A percentile compares a stretch with the other conserved stretches of the same genome.
phyloP scores from a whole-genome alignment of 164 flowering plant genomes.

The Aristolochia californica region DNA sequence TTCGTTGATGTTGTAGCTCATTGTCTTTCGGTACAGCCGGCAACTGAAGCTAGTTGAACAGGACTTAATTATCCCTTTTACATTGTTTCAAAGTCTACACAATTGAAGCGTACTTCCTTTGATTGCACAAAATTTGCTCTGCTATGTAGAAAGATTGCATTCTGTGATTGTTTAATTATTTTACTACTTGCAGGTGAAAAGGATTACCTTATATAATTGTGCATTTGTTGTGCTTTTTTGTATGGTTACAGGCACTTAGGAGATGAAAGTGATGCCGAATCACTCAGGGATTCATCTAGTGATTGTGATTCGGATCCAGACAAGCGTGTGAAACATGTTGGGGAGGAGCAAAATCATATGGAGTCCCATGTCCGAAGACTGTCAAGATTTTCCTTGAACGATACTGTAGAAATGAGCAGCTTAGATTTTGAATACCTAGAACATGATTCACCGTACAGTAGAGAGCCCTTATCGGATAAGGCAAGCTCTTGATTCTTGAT shows the following conservation, averaged over 20 bases:
- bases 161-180: too few species aligned
- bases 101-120: too few species aligned
- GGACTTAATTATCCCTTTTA: too few species aligned
- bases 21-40: too few species aligned
- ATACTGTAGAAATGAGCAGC: constrained; percentile 32
- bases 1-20: too few species aligned
- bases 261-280: constrained; percentile 48
- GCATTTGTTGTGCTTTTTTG: too few species aligned
- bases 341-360: constrained; percentile 13
- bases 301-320: constrained; percentile 34
- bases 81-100: too few species aligned
- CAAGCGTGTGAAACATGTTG: constrained; percentile 13
- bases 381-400: constrained; percentile 29
- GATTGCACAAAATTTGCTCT: too few species aligned
- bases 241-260: constrained; percentile 29
- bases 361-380: constrained; percentile 17
- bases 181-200: too few species aligned
- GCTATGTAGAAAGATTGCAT: too few species aligned
- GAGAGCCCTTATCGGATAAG: constrained; percentile 62
- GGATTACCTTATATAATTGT: too few species aligned
- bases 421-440: constrained; percentile 53
- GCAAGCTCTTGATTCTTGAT: constrained; percentile 19
- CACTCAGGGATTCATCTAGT: constrained; percentile 39
- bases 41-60: too few species aligned
- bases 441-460: constrained; percentile 37